Conservation (phyloP, 2,329 filamentous ascomycete species). For the Coniochaeta hoffmannii region DNA sequence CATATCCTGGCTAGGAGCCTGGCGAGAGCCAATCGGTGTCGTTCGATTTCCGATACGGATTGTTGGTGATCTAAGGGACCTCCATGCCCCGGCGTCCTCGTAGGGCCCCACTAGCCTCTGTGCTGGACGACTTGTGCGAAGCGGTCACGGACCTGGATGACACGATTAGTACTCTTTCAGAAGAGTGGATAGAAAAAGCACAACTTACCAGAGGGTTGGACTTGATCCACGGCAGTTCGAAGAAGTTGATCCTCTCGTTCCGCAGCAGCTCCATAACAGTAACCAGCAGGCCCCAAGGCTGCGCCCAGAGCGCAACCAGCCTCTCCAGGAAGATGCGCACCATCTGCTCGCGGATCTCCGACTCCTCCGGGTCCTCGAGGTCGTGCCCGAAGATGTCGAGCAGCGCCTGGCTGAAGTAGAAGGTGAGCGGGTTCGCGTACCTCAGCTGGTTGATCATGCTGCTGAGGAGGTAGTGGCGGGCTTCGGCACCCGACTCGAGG, state of each 20-base stretch:
- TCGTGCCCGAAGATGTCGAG: conserved; percentile 80
- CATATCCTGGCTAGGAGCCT: no score
- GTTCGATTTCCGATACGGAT: not conserved
- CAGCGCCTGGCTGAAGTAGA: conserved; percentile 84
- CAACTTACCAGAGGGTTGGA: conserved; percentile 69
- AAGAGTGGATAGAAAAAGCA: not conserved
- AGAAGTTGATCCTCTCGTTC: conserved; percentile 86
- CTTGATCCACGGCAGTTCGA: conserved; percentile 88
- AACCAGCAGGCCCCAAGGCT: conserved; percentile 91
- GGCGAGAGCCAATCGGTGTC: no score
- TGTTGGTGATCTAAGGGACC: not conserved
- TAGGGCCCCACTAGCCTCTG: not conserved
- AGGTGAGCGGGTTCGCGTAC: conserved; percentile 81
- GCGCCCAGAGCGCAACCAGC: conserved; percentile 79
- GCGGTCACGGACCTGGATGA: not conserved
- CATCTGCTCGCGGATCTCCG: conserved; percentile 82
- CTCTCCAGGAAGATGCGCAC: conserved; percentile 83
- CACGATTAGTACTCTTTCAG: not conserved
- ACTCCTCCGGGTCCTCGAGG: conserved; percentile 64
- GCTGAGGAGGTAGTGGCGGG: conserved; percentile 75
- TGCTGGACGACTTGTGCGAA: not conserved
- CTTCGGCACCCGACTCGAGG: conserved; percentile 66
- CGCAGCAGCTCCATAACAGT: conserved; percentile 85
- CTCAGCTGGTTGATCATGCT: conserved; percentile 89
- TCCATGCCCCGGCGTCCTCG: not conserved